Base-by-base conservation (phyloP, 1,139 yeast species). In the Candida dubliniensis region DNA sequence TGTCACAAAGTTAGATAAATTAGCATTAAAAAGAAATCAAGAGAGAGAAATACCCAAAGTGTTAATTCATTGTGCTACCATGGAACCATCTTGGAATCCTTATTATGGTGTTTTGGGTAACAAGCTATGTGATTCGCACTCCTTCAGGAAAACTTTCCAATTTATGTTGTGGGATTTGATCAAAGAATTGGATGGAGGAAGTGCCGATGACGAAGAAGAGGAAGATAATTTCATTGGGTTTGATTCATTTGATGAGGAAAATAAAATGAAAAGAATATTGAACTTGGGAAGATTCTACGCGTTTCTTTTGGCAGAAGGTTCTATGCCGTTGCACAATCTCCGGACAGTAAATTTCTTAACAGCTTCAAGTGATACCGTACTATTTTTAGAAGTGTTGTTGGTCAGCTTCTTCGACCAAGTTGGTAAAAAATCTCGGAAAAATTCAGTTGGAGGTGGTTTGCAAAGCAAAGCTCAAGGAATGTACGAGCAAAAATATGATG, bases 81-180 rank as follows among this genome's bases (percentile, higher is more conserved):
- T 84, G 53, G 99, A 95, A 63, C 80, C 85, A 30, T 78, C 79
- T 0, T 91, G 87, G 72, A 95, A 95, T 57, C 98, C 98, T 1
- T 95, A 86, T 61, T 95, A 95, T 63, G 87, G 93, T 0, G 67
- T 87, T 11, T 77, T 95, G 29, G 96, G 96, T 0, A 74, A 77
- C 37, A 87, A 88, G 55, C 64, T 91, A 13, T 86, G 96, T 57
- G 79, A 74, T 32, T 77, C 82, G 32, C 88, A 86, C 51, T 74
- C 83, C 1, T 69, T 86, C 61, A 77, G 88, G 56, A 91, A 91
- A 61, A 81, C 96, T 0, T 84, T 95, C 55, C 97, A 93, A 59
- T 90, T 93, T 61, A 74, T 82, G 59, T 72, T 95, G 37, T 95
- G 98, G 98, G 96, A 93, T 61, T 74, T 83, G 41, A 58, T 91